phyloP scores from a whole-genome alignment of 495 filamentous ascomycete genomes.

The Aspergillus affinis region DNA sequence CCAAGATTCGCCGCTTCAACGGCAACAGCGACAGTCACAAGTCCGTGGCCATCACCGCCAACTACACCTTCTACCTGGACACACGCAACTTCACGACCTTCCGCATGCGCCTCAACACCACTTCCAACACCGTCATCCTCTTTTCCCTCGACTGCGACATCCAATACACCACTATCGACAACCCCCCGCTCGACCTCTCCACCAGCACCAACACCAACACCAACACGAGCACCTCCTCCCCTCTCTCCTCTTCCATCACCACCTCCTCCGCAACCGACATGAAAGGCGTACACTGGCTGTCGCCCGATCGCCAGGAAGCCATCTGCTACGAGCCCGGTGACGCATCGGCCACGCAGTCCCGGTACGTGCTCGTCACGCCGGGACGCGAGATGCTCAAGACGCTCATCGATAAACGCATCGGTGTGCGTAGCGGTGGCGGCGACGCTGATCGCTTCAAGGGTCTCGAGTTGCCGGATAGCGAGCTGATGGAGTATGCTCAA shows the following conservation, averaged over 20 bases:
- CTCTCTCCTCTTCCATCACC: conserved; percentile 1
- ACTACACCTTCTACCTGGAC: conserved; percentile 32
- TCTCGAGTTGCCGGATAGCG: conserved; percentile 20
- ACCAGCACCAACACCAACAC: conserved; percentile 1
- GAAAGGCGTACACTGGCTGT: conserved; percentile 23
- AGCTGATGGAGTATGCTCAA: conserved; percentile 35
- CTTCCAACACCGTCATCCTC: conserved; percentile 30
- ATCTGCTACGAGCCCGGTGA: conserved; percentile 20
- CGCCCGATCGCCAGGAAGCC: conserved; percentile 26
- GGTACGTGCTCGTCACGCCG: conserved; percentile 30
- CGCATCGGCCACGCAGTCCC: conserved; percentile 13
- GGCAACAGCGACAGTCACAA: conserved; percentile 13
- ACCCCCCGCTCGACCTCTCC: background rate
- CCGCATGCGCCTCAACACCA: conserved; percentile 31
- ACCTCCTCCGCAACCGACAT: conserved; percentile 10
- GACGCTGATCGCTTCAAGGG: conserved; percentile 24
- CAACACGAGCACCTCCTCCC: conserved; percentile 14
- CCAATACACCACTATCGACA: conserved; percentile 22
- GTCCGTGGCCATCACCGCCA: conserved; percentile 22
- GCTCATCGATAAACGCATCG: conserved; percentile 27
- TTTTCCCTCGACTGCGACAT: conserved; percentile 32
- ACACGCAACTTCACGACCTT: conserved; percentile 36
- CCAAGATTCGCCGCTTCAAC: conserved; percentile 22
- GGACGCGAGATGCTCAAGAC: conserved; percentile 29
- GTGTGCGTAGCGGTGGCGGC: conserved; percentile 21